Evolutionary conservation across 75 land plant genomes (phyloP), one percentile per base, ranked within the genome.

Genomic region (Picea sitchensis): DNA sequence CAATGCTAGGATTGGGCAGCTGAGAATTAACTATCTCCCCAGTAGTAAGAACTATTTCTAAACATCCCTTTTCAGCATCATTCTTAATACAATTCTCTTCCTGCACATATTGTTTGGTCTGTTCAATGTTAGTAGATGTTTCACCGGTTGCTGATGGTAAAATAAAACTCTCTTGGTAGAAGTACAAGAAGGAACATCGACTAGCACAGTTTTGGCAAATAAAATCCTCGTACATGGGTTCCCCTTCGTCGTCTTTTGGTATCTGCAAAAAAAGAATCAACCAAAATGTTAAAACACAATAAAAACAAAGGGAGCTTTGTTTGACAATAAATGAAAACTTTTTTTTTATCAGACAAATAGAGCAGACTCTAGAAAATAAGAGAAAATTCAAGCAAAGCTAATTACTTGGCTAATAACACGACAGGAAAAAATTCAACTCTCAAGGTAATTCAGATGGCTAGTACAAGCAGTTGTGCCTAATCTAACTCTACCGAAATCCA

Each of bases 211-310:
- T 74, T 84, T 84, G 84, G 82, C 99, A 98, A 21, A 98, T 87
- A 38, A 98, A 86, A 78, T 98, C 99, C 56, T 92, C 99, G 85
- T 89, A 98, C 4, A 86, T 31, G 21, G 96, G 96, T 69, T 93
- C 98, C 13, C 95, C 98, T 80, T 98, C 99, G 61, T 95, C 99
- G 81, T 98, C 98, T 89, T 88, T 92, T 74, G 99, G 99, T 68
- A 95, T 83, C 99, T 98, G 84, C n/a, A 26, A 32, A 41, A 73
- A 47, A 72, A 84, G 6, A 51, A 47, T n/a, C 60, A 58, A 38
- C 65, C 61, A 14, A 21, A 14, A 41, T 20, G 68, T 34, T 18
- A 31, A 79, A 76, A 65, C 18, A 41, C 67, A 26, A 31, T 30
- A 76, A n/a, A 76, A 58, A 15, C 56, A 23, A 20, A 14, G 15